Percentiles rank a stretch among this genome's conserved stretches.
Evolutionary conservation across 176 grass and related monocot species (phyloP).

Genomic region (Raddia guianensis): DNA sequence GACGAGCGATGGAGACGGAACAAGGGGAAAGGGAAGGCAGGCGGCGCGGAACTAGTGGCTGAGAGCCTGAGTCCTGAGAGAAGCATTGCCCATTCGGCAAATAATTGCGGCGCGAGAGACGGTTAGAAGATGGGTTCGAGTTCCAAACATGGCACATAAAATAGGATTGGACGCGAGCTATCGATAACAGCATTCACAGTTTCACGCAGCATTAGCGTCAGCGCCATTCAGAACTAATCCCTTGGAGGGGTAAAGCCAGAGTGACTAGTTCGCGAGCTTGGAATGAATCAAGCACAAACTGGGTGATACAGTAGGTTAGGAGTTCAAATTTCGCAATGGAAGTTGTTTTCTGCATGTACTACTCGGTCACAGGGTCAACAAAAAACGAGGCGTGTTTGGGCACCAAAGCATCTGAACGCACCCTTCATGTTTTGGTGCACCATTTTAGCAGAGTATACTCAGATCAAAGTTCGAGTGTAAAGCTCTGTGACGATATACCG

Average conservation of each 20-base stretch:
- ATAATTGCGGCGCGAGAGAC: neutral
- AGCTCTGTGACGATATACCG: neutral
- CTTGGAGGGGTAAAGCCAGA: neutral
- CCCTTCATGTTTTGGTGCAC: neutral
- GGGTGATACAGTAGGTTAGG: neutral
- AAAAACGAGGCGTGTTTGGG: neutral
- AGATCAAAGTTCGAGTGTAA: neutral
- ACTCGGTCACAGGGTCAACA: neutral
- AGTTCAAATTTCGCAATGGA: neutral
- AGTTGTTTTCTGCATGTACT: neutral
- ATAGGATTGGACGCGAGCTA: too few relatives aligned
- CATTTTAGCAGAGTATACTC: neutral
- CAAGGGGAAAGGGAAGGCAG: neutral
- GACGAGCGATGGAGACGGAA: neutral
- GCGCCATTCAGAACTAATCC: neutral
- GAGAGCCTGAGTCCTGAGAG: too few relatives aligned
- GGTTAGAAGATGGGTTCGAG: neutral
- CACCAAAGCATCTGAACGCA: neutral
- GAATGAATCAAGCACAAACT: neutral
- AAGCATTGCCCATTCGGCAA: neutral
- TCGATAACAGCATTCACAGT: neutral
- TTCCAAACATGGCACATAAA: neutral
- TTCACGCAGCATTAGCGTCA: neutral
- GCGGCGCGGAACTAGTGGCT: neutral
- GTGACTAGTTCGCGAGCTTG: neutral